phyloP scores from a whole-genome alignment of 768 basidiomycete genomes.

The Porphyrellus cyaneotinctus region DNA sequence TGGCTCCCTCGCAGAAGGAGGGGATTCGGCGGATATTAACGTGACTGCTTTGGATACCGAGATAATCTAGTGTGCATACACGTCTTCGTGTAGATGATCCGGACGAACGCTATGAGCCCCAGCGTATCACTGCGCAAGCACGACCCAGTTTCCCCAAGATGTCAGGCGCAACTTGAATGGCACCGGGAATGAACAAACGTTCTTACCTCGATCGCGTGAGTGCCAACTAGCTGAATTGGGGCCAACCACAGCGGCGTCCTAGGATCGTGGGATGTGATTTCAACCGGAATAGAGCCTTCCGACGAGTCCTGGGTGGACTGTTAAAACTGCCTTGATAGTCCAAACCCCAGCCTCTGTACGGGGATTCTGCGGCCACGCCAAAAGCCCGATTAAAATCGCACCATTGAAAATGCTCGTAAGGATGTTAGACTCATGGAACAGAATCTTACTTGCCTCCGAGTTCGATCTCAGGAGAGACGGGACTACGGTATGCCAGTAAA shows the following conservation, averaged over 20 bases:
- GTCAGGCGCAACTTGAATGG: no score
- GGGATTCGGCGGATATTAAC: constrained; percentile 65
- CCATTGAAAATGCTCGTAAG: no score
- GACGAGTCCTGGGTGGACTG: neutral
- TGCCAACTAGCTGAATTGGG: neutral
- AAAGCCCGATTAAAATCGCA: neutral
- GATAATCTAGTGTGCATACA: constrained; percentile 8
- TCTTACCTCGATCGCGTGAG: no score
- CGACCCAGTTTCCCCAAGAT: no score
- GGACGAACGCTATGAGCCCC: neutral
- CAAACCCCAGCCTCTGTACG: neutral
- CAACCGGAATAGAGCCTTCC: neutral
- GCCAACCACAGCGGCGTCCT: no score
- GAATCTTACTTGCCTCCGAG: no score
- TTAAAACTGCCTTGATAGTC: neutral
- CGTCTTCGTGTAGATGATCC: constrained; percentile 2
- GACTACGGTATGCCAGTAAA: no score
- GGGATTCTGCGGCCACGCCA: constrained; percentile 10
- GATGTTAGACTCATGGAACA: no score
- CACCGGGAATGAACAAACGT: no score
- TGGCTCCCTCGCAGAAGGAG: constrained; percentile 78
- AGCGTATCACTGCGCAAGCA: no score
- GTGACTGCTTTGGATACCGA: constrained; percentile 18
- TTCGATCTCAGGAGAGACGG: no score
- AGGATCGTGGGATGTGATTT: no score